Conservation (phyloP, 805 yeast genomes). For the Metschnikowia lochheadii region DNA sequence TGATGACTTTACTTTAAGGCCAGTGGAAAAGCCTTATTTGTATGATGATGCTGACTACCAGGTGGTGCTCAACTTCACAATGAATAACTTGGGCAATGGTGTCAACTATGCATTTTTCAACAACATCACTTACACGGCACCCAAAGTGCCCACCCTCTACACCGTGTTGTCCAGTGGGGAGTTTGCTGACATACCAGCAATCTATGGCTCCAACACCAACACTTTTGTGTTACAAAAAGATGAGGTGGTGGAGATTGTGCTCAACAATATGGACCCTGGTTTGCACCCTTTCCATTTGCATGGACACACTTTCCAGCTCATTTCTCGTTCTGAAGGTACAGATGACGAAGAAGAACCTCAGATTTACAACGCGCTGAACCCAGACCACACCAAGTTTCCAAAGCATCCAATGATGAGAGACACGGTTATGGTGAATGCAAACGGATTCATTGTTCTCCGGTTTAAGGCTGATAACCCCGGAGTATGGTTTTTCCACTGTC, state of each 20-base stretch:
- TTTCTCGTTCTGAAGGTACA: constrained; percentile 48
- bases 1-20: constrained; percentile 78
- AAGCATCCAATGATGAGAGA: constrained; percentile 66
- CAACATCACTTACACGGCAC: constrained; percentile 57
- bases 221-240: constrained; percentile 54
- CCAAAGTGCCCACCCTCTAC: constrained; percentile 67
- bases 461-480: constrained; percentile 88
- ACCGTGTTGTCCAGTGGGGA: constrained; percentile 62
- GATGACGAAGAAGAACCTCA: constrained; percentile 54
- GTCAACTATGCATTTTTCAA: constrained; percentile 75
- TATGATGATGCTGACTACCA: constrained; percentile 59
- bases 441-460: constrained; percentile 65
- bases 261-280: constrained; percentile 77
- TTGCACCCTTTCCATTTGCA: constrained; percentile 79
- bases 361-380: constrained; percentile 42
- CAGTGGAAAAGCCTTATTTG: constrained; percentile 50
- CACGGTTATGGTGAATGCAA: constrained; percentile 61
- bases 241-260: constrained; percentile 68
- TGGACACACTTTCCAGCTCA: constrained; percentile 66
- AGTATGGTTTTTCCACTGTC: constrained; percentile 93
- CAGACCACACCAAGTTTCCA: constrained; percentile 43
- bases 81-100: constrained; percentile 72
- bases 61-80: constrained; percentile 54
- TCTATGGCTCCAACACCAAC: constrained; percentile 73
- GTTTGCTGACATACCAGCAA: constrained; percentile 48